These are phyloP conservation scores for Cajanus cajan DNA, from an alignment of 306 rosid genomes.

Conservation along the genomic window DNA sequence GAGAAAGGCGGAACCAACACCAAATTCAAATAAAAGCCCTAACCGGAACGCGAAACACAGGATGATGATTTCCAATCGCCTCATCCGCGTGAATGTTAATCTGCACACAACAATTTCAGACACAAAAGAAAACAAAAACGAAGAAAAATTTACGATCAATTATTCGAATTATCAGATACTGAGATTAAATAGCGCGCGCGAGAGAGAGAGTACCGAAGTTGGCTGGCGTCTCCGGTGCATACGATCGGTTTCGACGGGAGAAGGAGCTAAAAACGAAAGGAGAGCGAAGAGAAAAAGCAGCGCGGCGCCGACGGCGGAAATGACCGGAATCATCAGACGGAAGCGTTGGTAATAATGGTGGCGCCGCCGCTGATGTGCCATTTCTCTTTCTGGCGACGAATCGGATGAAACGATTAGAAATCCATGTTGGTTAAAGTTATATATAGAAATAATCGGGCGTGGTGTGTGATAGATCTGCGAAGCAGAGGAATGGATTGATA, in stretches of 20 bases:
- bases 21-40: constrained; percentile 44
- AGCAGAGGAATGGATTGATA: too few relatives aligned
- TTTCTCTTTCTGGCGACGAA: neutral
- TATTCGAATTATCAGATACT: neutral
- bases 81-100: constrained; percentile 36
- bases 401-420: neutral
- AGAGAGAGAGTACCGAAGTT: constrained; percentile 48
- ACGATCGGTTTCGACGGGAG: constrained; percentile 59
- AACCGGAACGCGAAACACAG: constrained; percentile 76
- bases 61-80: constrained; percentile 29
- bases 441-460: too few relatives aligned
- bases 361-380: constrained; percentile 92
- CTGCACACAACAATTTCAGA: constrained; percentile 39
- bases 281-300: constrained; percentile 69
- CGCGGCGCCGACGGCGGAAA: constrained; percentile 64
- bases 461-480: too few relatives aligned
- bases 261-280: constrained; percentile 84
- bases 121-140: neutral
- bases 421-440: neutral
- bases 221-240: constrained; percentile 38
- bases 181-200: neutral
- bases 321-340: constrained; percentile 55
- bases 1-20: constrained; percentile 1
- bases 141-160: constrained; percentile 1
- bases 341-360: constrained; percentile 61